Percentiles rank a stretch among this genome's conserved stretches.
Conservation (phyloP, 140 eudicot species). For the Oenanthe javanica region DNA sequence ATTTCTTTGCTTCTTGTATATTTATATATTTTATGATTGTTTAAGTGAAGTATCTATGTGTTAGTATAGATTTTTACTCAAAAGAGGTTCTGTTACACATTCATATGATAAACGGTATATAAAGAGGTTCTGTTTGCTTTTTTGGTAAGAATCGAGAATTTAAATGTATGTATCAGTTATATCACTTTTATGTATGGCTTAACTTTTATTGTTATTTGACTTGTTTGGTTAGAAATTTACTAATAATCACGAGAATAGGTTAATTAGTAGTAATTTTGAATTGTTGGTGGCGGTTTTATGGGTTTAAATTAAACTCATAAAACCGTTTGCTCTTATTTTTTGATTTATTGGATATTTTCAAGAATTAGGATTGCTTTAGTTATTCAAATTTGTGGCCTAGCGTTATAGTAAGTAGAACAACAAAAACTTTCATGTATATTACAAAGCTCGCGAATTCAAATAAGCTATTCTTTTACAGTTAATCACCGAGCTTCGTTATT, state of each 20-base stretch:
- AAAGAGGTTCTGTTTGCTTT: not conserved
- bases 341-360: too few species aligned
- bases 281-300: too few species aligned
- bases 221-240: not conserved
- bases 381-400: not conserved
- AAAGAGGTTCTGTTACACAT: not conserved
- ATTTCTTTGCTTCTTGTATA: not conserved
- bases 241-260: too few species aligned
- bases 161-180: not conserved
- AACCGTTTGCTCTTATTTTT: too few species aligned
- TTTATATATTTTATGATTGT: not conserved
- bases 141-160: constrained; percentile 8
- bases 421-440: not conserved
- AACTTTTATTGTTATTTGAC: not conserved
- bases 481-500: not conserved
- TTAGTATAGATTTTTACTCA: not conserved
- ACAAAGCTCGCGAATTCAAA: not conserved
- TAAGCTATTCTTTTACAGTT: not conserved
- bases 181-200: not conserved
- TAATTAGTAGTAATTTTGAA: too few species aligned
- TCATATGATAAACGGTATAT: not conserved
- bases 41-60: not conserved
- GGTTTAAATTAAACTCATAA: too few species aligned
- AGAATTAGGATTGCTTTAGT: too few species aligned
- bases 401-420: too few species aligned